phyloP scores from a whole-genome alignment of 768 basidiomycete species.

The Tremella mesenterica region DNA sequence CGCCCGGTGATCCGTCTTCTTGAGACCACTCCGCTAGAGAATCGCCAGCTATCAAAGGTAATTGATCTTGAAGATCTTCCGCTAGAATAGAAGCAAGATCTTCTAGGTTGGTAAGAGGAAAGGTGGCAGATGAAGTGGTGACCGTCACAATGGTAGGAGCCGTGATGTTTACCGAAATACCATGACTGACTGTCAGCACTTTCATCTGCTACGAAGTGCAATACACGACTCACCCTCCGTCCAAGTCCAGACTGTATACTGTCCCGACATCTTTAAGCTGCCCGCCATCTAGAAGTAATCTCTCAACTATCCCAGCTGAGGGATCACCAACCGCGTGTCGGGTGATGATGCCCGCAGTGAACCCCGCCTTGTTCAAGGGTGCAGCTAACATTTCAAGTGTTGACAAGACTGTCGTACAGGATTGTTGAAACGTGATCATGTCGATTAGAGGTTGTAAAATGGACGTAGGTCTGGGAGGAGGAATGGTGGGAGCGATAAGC shows the following conservation, averaged over 20 bases:
- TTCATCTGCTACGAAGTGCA: neutral
- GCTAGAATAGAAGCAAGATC: conserved; percentile 20
- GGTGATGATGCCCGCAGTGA: conserved; percentile 1
- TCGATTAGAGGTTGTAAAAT: conserved; percentile 24
- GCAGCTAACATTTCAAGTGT: conserved; percentile 15
- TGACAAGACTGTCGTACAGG: conserved; percentile 1
- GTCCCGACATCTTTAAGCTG: conserved; percentile 2
- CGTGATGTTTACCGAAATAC: conserved; percentile 9
- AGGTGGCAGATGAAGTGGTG: conserved; percentile 17
- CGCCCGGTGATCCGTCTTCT: no score
- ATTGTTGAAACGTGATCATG: conserved; percentile 14
- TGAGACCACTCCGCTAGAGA: no score
- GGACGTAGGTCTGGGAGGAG: neutral
- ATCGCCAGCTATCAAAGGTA: conserved; percentile 2
- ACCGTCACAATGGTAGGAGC: conserved; percentile 8
- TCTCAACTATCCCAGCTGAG: neutral
- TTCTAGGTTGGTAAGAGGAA: conserved; percentile 17
- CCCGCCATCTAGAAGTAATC: neutral
- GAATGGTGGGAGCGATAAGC: conserved; percentile 1
- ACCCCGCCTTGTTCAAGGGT: conserved; percentile 7
- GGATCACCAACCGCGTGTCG: neutral
- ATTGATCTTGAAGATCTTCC: conserved; percentile 19
- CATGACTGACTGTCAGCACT: conserved; percentile 11
- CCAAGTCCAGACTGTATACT: conserved; percentile 5
- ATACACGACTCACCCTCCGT: conserved; percentile 6